A percentile compares a stretch with the other conserved stretches of the same genome.
These are phyloP conservation scores for Brassica napus DNA, from an alignment of 345 rosid species.

Conservation along the genomic window Da-Ae NC_063448.1:28404001-28404500, in stretches of 20 bases:
- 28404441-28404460: constrained; percentile 14
- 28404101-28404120: constrained; percentile 76
- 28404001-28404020: constrained; percentile 61
- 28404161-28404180: constrained; percentile 74
- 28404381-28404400: neutral
- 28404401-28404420: neutral
- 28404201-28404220: constrained; percentile 9
- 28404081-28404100: constrained; percentile 33
- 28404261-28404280: constrained; percentile 74
- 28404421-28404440: too few relatives aligned
- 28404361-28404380: constrained; percentile 74
- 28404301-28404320: constrained; percentile 77
- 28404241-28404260: constrained; percentile 87
- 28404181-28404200: constrained; percentile 7
- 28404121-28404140: constrained; percentile 61
- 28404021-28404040: constrained; percentile 74
- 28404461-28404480: constrained; percentile 82
- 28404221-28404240: neutral
- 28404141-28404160: constrained; percentile 59
- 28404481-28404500: constrained; percentile 66
- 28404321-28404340: constrained; percentile 78
- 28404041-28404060: neutral
- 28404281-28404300: constrained; percentile 78
- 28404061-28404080: constrained; percentile 20
- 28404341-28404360: constrained; percentile 89